Base-by-base conservation (phyloP, 2,329 filamentous ascomycete genomes). In the Chaetoscypha palmicola region DNA sequence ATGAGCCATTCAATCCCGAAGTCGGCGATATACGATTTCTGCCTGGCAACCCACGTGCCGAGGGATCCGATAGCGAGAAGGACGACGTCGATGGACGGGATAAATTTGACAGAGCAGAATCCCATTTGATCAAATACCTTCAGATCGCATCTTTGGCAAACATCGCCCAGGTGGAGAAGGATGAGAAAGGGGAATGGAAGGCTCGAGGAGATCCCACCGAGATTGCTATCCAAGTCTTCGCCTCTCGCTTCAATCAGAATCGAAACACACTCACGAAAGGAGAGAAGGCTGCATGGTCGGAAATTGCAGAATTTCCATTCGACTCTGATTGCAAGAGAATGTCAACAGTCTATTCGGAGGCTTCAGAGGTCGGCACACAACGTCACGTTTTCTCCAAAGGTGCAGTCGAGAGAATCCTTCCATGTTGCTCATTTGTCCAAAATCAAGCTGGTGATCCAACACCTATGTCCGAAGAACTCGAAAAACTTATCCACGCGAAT, bases 321-420 rank as follows among this genome's bases (percentile, higher is more conserved):
- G 83, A 87, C 57, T 86, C 81, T 0, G 77, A 77, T 45, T 74
- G 86, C 50, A 88, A 87, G 68, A 83, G 81, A 55, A 87, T 86
- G 83, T 83, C 81, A 0, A 80, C 85, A 28, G 78, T 86, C 42
- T 83, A n/a, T n/a, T n/a, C n/a, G n/a, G n/a, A n/a, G n/a, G n/a
- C n/a, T n/a, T n/a, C n/a, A n/a, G n/a, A n/a, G n/a, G n/a, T n/a
- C n/a, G n/a, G n/a, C n/a, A n/a, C n/a, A 64, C 19, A 62, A 67
- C 43, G 68, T 68, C 50, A n/a, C n/a, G 65, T 77, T 36, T 79
- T 79, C 54, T 79, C 77, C 45, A 82, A 82, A 58, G 80, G 80
- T 39, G 83, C 83, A 1, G 82, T 86, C 4, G 83, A 87, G 58
- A 72, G 81, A 32, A 72, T 87, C 22, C 66, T 87, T 12, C 73